A percentile compares a stretch with the other conserved stretches of the same genome.
phyloP scores from a whole-genome alignment of 495 filamentous ascomycete genomes.

The Penicillium pancosmium region DNA sequence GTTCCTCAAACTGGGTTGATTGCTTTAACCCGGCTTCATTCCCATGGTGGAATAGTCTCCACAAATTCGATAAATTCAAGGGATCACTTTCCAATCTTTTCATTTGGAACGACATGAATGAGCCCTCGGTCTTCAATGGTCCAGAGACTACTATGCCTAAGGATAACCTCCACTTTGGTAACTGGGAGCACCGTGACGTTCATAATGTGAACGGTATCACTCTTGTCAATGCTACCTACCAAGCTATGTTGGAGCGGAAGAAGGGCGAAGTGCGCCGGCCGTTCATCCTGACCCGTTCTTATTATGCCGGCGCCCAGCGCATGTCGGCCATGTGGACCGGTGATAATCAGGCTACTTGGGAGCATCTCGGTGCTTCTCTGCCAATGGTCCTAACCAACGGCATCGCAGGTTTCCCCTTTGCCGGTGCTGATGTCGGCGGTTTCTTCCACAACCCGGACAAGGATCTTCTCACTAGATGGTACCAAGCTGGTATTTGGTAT shows the following conservation, averaged over 20 bases:
- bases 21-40: conserved; percentile 86
- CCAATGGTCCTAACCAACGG: conserved; percentile 93
- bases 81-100: conserved; percentile 81
- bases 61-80: conserved; percentile 84
- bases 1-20: conserved; percentile 93
- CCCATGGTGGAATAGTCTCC: conserved; percentile 86
- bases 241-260: conserved; percentile 78
- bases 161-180: conserved; percentile 87
- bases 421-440: conserved; percentile 93
- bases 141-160: conserved; percentile 96
- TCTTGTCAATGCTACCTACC: conserved; percentile 88
- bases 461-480: conserved; percentile 91
- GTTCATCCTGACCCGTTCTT: conserved; percentile 90
- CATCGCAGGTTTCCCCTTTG: conserved; percentile 90
- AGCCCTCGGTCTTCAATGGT: conserved; percentile 97
- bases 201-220: conserved; percentile 96
- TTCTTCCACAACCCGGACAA: conserved; percentile 97
- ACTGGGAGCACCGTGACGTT: conserved; percentile 96
- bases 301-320: conserved; percentile 87
- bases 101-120: conserved; percentile 99
- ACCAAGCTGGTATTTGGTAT: conserved; percentile 95
- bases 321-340: conserved; percentile 97
- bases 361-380: conserved; percentile 80
- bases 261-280: conserved; percentile 78
- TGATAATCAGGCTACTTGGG: conserved; percentile 92